A percentile compares a stretch with the other conserved stretches of the same genome.
Evolutionary conservation across 225 moss, liverwort and hornwort genomes (phyloP).

Genomic region (Pseudisothecium myosuroides): DNA sequence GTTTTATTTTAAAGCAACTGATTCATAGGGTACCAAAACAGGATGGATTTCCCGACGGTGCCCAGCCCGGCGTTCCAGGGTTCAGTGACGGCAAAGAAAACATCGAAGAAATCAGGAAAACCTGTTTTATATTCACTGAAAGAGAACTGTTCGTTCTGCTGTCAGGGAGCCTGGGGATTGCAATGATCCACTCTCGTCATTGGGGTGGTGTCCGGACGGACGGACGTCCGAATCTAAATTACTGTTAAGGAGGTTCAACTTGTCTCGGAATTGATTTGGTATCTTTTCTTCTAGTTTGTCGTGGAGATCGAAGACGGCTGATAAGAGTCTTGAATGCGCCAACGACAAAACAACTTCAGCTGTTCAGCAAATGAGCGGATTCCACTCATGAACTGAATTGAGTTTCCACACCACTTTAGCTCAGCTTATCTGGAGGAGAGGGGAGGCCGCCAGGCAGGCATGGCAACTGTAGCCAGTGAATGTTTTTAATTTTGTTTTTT

Average conservation of each 20-base stretch:
- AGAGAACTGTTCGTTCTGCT: not conserved
- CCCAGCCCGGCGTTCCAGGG: not conserved
- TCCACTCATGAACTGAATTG: not conserved
- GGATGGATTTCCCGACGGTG: not conserved
- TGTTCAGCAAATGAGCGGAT: not conserved
- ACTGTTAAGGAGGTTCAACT: not conserved
- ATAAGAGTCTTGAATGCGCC: not conserved
- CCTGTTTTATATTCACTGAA: not conserved
- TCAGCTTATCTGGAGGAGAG: not conserved
- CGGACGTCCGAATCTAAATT: not conserved
- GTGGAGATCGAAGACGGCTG: not conserved
- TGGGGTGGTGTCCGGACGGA: not conserved
- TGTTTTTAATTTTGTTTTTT: not conserved
- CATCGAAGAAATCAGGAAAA: not conserved
- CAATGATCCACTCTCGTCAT: not conserved
- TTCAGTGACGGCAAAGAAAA: not conserved
- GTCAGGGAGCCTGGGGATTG: not conserved
- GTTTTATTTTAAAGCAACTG: not conserved
- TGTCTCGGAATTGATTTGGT: not conserved
- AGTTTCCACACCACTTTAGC: not conserved
- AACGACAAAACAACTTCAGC: not conserved
- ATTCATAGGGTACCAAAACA: not conserved
- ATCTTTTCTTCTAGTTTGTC: not conserved
- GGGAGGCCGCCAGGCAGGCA: not conserved
- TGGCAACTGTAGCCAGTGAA: not conserved